Conservation (phyloP, 2,329 filamentous ascomycete genomes). For the Colletotrichum musae region DNA sequence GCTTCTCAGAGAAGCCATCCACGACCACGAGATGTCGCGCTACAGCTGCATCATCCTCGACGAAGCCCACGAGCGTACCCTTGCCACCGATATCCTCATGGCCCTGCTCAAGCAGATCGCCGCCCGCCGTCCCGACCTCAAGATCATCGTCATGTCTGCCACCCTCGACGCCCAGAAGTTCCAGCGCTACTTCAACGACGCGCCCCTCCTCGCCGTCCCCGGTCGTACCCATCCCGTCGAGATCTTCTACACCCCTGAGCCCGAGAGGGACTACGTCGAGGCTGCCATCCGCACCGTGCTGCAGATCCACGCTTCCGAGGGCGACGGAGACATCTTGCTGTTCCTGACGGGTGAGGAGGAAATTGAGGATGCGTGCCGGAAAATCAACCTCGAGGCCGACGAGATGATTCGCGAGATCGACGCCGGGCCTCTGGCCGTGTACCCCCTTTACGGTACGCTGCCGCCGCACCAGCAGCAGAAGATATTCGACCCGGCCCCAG, state of each 20-base stretch:
- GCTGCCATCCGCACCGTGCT: constrained; percentile 94
- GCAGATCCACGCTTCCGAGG: constrained; percentile 95
- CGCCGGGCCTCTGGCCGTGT: constrained; percentile 89
- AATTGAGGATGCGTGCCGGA: constrained; percentile 95
- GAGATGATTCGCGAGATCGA: constrained; percentile 94
- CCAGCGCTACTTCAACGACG: constrained; percentile 96
- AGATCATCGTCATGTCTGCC: constrained; percentile 99
- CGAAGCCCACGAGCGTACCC: constrained; percentile 97
- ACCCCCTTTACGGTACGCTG: constrained; percentile 93
- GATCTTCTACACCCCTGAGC: constrained; percentile 97
- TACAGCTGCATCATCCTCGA: constrained; percentile 99
- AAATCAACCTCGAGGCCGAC: constrained; percentile 91
- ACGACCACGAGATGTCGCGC: constrained; percentile 90
- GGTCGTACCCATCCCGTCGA: constrained; percentile 97
- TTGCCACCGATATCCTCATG: constrained; percentile 98
- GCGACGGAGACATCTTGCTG: constrained; percentile 91
- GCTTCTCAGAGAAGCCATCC: constrained; percentile 95
- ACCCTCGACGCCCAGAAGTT: constrained; percentile 98
- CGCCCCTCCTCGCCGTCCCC: constrained; percentile 92
- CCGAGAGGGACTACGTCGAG: constrained; percentile 97
- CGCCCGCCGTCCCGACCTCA: constrained; percentile 85
- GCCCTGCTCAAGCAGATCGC: constrained; percentile 94
- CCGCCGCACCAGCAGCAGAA: constrained; percentile 94
- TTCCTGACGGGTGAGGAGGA: constrained; percentile 99
- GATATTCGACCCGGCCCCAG: constrained; percentile 93